phyloP scores from a whole-genome alignment of 2,329 filamentous ascomycete species.

The Colletotrichum tabaci region DNA sequence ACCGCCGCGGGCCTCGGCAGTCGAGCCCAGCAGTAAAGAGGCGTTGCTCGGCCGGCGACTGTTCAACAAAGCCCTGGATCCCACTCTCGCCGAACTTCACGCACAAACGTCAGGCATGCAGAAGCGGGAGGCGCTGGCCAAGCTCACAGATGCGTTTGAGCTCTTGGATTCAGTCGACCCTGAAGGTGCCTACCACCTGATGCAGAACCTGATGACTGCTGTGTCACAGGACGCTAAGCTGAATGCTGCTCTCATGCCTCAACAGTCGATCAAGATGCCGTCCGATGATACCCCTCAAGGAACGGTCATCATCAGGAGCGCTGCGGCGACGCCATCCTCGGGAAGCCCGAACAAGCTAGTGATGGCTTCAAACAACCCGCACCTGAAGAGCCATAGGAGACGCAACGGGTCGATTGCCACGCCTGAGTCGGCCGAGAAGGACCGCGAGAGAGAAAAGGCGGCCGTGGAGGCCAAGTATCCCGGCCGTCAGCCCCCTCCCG shows the following conservation, averaged over 20 bases:
- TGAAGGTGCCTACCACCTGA: slow-evolving; percentile 88
- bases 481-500: slow-evolving; percentile 70
- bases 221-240: slow-evolving; percentile 80
- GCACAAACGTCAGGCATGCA: slow-evolving; percentile 78
- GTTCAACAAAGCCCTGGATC: slow-evolving; percentile 86
- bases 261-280: slow-evolving; percentile 56
- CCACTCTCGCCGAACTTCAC: slow-evolving; percentile 86
- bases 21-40: slow-evolving; percentile 81
- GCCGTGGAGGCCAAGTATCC: slow-evolving; percentile 68
- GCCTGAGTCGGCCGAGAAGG: slow-evolving; percentile 57
- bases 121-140: slow-evolving; percentile 87
- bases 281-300: slow-evolving; percentile 65
- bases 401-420: slow-evolving; percentile 66
- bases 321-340: slow-evolving; percentile 46
- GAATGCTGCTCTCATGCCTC: slow-evolving; percentile 61
- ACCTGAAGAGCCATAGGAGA: slow-evolving; percentile 83
- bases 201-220: slow-evolving; percentile 83
- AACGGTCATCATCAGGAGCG: slow-evolving; percentile 72
- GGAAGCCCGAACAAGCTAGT: slow-evolving; percentile 75
- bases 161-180: slow-evolving; percentile 89
- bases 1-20: slow-evolving; percentile 60
- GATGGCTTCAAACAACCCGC: slow-evolving; percentile 86
- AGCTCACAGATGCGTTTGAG: slow-evolving; percentile 88
- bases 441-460: slow-evolving; percentile 63
- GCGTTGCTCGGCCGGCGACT: slow-evolving; percentile 84